Percentiles rank a stretch among this genome's conserved stretches.
These are phyloP conservation scores for Psidium guajava DNA, from an alignment of 345 rosid species.

Conservation along the genomic window DNA sequence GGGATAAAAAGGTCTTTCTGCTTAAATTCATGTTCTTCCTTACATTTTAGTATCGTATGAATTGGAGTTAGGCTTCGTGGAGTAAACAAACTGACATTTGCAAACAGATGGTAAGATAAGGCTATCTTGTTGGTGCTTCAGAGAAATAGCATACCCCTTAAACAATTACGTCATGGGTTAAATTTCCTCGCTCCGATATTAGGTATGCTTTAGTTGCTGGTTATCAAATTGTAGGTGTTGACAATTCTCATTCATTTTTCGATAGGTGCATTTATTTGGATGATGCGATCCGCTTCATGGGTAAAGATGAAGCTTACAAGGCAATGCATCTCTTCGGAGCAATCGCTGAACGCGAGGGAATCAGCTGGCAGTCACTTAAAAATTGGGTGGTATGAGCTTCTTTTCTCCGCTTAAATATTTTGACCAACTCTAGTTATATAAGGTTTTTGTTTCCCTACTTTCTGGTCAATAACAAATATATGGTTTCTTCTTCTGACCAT, in stretches of 20 bases:
- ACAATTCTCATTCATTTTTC: neutral
- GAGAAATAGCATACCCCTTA: neutral
- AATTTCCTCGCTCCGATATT: neutral
- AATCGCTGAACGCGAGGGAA: slow-evolving; percentile 10
- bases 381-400: slow-evolving; percentile 24
- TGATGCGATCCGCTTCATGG: slow-evolving; percentile 30
- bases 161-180: neutral
- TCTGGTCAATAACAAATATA: neutral
- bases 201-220: neutral
- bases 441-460: neutral
- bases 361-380: slow-evolving; percentile 26
- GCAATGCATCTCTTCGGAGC: slow-evolving; percentile 23
- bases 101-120: neutral
- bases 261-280: slow-evolving; percentile 15
- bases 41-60: neutral
- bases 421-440: neutral
- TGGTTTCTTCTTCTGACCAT: neutral
- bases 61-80: neutral
- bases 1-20: neutral
- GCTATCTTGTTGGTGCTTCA: neutral
- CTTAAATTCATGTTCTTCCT: neutral
- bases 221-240: slow-evolving; percentile 2
- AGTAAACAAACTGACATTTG: neutral
- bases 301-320: slow-evolving; percentile 22
- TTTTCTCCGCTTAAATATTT: neutral